phyloP scores from a whole-genome alignment of 2,329 filamentous ascomycete genomes.

The Alternaria novae-zelandiae region DNA sequence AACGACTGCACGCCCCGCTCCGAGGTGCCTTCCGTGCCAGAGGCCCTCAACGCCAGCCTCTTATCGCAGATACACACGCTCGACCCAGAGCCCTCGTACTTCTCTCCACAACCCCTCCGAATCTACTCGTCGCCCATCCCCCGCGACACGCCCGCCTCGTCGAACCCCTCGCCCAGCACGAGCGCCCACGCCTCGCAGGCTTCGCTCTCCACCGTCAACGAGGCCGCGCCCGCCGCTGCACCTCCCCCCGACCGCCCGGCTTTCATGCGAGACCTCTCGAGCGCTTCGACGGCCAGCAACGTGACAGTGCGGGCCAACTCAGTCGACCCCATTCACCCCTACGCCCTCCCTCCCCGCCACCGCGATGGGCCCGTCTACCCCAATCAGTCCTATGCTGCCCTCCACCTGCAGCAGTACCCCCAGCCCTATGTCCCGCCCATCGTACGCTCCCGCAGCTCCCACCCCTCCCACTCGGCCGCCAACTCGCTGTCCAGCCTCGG shows the following conservation, averaged over 20 bases:
- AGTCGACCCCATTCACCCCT: conserved; percentile 29
- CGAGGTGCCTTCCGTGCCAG: conserved; percentile 45
- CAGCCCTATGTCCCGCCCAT: conserved; percentile 45
- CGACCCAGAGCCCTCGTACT: conserved; percentile 46
- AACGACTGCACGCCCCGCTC: conserved; percentile 50
- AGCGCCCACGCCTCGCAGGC: conserved; percentile 36
- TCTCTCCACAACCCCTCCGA: conserved; percentile 48
- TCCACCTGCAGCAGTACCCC: conserved; percentile 56
- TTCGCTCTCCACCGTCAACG: conserved; percentile 23
- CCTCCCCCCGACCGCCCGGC: conserved; percentile 43
- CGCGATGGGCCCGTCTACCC: conserved; percentile 52
- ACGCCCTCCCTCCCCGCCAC: conserved; percentile 21
- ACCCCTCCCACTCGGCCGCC: conserved; percentile 49
- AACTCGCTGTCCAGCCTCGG: conserved; percentile 50
- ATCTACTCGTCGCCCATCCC: conserved; percentile 41
- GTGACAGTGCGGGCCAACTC: conserved; percentile 49
- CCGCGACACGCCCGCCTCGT: conserved; percentile 36
- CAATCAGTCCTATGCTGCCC: conserved; percentile 58
- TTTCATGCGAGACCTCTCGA: conserved; percentile 51
- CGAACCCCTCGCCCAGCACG: conserved; percentile 40
- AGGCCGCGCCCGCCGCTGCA: conserved; percentile 14
- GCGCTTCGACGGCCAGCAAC: conserved; percentile 51
- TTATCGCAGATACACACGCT: conserved; percentile 24
- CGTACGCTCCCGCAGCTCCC: conserved; percentile 50
- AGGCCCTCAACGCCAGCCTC: conserved; percentile 27